These are phyloP conservation scores for Alternaria triticina DNA, from an alignment of 2,329 filamentous ascomycete species.

Conservation along the genomic window DNA sequence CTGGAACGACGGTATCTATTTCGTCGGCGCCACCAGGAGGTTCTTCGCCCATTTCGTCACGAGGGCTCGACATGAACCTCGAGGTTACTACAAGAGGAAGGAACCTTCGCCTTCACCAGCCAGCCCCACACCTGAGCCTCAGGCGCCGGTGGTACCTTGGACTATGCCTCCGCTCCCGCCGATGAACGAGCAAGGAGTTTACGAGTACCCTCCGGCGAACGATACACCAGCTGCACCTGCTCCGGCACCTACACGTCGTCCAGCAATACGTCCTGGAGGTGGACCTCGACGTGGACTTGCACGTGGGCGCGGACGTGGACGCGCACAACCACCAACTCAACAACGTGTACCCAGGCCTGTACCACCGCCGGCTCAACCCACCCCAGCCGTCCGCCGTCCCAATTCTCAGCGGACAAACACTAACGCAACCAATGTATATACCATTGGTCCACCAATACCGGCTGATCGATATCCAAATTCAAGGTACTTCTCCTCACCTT, in stretches of 20 bases:
- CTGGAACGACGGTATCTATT: background rate
- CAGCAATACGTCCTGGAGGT: background rate
- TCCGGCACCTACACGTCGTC: background rate
- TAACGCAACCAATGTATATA: background rate
- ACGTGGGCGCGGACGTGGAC: background rate
- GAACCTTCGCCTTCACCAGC: background rate
- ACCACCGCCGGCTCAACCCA: background rate
- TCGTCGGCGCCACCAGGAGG: background rate
- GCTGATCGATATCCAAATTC: background rate
- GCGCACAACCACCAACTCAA: background rate
- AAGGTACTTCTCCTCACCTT: background rate
- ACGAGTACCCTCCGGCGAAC: background rate
- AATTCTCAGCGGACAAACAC: background rate
- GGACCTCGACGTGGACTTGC: background rate
- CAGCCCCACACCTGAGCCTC: background rate
- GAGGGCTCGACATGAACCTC: background rate
- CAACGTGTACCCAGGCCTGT: background rate
- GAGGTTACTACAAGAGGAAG: background rate
- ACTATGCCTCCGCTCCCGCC: background rate
- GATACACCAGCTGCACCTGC: background rate
- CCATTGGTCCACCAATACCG: background rate
- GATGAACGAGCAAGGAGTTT: background rate
- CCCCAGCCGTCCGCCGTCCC: background rate
- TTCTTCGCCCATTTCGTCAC: background rate
- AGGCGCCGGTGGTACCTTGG: background rate